Evolutionary conservation across 805 yeast species (phyloP).

Genomic region (Candida sphagnicola): DNA sequence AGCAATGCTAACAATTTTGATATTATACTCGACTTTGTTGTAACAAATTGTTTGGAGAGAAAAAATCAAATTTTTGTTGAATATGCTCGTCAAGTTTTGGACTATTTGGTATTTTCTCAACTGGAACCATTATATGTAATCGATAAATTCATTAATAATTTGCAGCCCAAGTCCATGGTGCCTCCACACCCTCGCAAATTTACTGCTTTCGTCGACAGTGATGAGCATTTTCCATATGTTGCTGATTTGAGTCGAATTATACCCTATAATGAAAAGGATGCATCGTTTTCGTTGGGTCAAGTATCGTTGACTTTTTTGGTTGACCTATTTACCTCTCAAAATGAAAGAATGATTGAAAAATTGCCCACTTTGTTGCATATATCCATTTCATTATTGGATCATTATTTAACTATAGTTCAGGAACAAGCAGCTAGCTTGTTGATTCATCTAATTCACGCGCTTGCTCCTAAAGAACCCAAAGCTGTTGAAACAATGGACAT

Average conservation of each 20-base stretch:
- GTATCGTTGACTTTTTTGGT: slow-evolving; percentile 80
- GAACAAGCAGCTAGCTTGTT: slow-evolving; percentile 79
- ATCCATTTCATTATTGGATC: slow-evolving; percentile 78
- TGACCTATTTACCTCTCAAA: slow-evolving; percentile 67
- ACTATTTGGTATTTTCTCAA: slow-evolving; percentile 59
- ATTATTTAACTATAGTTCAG: slow-evolving; percentile 77
- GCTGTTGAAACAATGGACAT: slow-evolving; percentile 54
- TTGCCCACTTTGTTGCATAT: slow-evolving; percentile 77
- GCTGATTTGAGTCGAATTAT: slow-evolving; percentile 67
- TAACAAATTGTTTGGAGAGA: slow-evolving; percentile 62
- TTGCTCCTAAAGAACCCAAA: slow-evolving; percentile 52
- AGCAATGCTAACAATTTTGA: slow-evolving; percentile 65
- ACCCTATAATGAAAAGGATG: slow-evolving; percentile 53
- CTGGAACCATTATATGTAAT: slow-evolving; percentile 45
- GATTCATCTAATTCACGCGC: slow-evolving; percentile 65
- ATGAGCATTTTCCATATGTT: slow-evolving; percentile 56
- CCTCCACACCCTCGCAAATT: slow-evolving; percentile 47
- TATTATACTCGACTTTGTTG: slow-evolving; percentile 65
- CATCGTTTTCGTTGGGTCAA: slow-evolving; percentile 84
- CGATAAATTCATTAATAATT: slow-evolving; percentile 61
- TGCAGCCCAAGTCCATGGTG: slow-evolving; percentile 87
- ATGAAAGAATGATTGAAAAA: slow-evolving; percentile 54
- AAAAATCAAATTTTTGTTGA: slow-evolving; percentile 74
- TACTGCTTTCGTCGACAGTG: slow-evolving; percentile 21
- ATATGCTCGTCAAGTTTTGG: slow-evolving; percentile 74